A percentile compares a stretch with the other conserved stretches of the same genome.
phyloP scores from a whole-genome alignment of 495 filamentous ascomycete genomes.

The Penicillium maclennaniae region DNA sequence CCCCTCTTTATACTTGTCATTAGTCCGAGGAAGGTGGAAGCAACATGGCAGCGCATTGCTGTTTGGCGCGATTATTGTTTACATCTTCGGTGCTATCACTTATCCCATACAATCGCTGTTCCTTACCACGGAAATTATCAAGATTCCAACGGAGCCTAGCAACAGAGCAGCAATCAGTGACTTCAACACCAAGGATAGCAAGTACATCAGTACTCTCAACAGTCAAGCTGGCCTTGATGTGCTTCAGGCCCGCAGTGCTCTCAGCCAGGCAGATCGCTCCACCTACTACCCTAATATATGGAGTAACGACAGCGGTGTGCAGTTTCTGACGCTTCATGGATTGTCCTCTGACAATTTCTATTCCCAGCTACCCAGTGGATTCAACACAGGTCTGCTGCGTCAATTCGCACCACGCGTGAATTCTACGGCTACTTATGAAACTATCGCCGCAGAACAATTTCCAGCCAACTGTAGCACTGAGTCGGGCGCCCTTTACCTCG shows the following conservation, averaged over 20 bases:
- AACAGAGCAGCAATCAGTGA: too few species aligned
- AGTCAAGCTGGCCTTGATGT: not conserved
- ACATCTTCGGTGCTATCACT: conserved; percentile 19
- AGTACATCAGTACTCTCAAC: not conserved
- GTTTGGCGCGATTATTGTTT: conserved; percentile 13
- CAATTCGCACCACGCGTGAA: conserved; percentile 28
- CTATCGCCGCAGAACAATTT: not conserved
- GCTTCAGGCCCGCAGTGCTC: conserved; percentile 7
- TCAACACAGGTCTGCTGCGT: conserved; percentile 17
- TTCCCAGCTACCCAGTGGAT: conserved; percentile 9
- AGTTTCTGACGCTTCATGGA: conserved; percentile 9
- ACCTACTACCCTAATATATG: conserved; percentile 12
- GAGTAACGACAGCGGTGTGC: not conserved
- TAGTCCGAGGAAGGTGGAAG: conserved; percentile 5
- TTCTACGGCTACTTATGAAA: conserved; percentile 4
- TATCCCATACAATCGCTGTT: conserved; percentile 25
- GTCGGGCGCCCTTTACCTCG: not conserved
- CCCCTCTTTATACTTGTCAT: conserved; percentile 1
- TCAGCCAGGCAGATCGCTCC: conserved; percentile 4
- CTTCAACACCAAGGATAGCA: not conserved
- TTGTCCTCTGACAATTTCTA: conserved; percentile 13
- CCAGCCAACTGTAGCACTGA: not conserved
- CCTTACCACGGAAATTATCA: conserved; percentile 3
- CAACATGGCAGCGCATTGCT: conserved; percentile 15
- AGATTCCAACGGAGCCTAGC: not conserved